Conservation (phyloP, 805 yeast species). For the Peterozyma xylosa region DNA sequence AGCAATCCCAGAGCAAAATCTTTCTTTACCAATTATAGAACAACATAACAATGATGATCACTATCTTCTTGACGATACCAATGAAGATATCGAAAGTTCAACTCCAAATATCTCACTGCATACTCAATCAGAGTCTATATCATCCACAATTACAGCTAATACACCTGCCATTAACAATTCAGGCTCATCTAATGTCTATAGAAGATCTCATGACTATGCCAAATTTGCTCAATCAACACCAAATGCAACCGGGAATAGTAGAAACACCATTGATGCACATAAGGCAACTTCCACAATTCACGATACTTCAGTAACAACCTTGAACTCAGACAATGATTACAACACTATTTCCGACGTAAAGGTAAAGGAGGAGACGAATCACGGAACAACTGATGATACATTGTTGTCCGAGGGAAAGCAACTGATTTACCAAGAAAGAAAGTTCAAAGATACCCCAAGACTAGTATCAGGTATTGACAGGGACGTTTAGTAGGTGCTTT, state of each 20-base stretch:
- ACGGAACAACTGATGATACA: no score
- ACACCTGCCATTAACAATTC: conserved; percentile 8
- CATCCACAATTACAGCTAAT: conserved; percentile 12
- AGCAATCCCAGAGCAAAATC: conserved; percentile 15
- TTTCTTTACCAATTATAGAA: conserved; percentile 11
- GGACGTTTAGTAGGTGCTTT: no score
- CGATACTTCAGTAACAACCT: conserved; percentile 5
- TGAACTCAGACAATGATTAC: conserved; percentile 5
- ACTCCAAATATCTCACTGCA: conserved; percentile 11
- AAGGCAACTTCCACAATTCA: background rate
- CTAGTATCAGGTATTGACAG: no score
- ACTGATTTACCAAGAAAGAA: no score
- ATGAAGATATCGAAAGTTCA: no score
- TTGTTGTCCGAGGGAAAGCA: no score
- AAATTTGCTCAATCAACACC: background rate
- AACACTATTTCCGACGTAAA: conserved; percentile 3
- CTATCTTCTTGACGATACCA: no score
- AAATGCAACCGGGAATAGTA: no score
- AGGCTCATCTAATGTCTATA: background rate
- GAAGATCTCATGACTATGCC: background rate
- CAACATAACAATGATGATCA: no score
- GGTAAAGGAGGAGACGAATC: background rate
- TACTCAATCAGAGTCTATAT: conserved; percentile 8
- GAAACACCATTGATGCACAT: no score
- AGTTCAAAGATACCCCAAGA: no score